Conservation (phyloP, 2,329 filamentous ascomycete species). For the Trichophaea hybrida region DNA sequence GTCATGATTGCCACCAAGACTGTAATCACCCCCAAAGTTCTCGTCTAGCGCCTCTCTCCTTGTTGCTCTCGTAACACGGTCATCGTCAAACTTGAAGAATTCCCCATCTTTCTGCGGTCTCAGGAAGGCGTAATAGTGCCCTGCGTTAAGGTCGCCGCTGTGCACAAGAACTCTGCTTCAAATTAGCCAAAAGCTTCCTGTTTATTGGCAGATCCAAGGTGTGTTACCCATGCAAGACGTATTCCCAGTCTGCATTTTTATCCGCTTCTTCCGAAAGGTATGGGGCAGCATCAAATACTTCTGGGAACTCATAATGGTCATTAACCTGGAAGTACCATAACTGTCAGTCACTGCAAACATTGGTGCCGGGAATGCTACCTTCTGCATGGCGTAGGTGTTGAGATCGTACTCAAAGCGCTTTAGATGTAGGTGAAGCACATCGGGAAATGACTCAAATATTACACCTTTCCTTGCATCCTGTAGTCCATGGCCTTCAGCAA, state of each 20-base stretch:
- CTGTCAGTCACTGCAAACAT: not conserved
- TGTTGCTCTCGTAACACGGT: slow-evolving; percentile 89
- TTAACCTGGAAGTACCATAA: slow-evolving; percentile 45
- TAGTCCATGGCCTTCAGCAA: slow-evolving; percentile 76
- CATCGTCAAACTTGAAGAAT: slow-evolving; percentile 96
- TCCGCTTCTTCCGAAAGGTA: slow-evolving; percentile 80
- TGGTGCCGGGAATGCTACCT: slow-evolving; percentile 32
- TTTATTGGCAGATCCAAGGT: not conserved
- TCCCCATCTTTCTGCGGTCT: slow-evolving; percentile 85
- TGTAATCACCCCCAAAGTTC: slow-evolving; percentile 85
- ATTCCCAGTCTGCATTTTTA: slow-evolving; percentile 68
- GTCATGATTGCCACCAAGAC: slow-evolving; percentile 37
- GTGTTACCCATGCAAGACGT: slow-evolving; percentile 59
- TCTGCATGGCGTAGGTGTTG: slow-evolving; percentile 94
- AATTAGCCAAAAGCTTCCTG: slow-evolving; percentile 7
- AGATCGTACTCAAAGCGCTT: slow-evolving; percentile 98
- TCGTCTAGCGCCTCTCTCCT: slow-evolving; percentile 86
- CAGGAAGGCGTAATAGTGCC: slow-evolving; percentile 95
- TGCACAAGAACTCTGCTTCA: slow-evolving; percentile 65
- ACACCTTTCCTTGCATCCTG: slow-evolving; percentile 97
- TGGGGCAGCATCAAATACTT: slow-evolving; percentile 66
- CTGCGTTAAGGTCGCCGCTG: slow-evolving; percentile 89
- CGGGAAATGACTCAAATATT: slow-evolving; percentile 89
- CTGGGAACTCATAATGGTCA: slow-evolving; percentile 79
- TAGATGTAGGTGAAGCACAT: slow-evolving; percentile 84